Conservation (phyloP, 805 yeast genomes). For the Candida orba region DNA sequence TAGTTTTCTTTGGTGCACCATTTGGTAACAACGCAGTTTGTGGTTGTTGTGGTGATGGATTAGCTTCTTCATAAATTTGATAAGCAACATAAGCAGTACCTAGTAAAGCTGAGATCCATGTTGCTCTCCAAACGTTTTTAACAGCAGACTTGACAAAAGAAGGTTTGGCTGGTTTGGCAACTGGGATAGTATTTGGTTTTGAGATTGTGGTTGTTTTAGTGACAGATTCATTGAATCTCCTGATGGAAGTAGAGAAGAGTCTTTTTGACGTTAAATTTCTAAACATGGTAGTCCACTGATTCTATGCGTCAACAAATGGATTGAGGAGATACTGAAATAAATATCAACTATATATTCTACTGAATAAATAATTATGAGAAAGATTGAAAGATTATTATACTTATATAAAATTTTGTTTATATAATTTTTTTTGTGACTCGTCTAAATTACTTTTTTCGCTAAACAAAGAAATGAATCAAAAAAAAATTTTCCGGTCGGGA, state of each 20-base stretch:
- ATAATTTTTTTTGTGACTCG: too few relatives aligned
- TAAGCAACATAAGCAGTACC: slow-evolving; percentile 56
- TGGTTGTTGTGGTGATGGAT: slow-evolving; percentile 53
- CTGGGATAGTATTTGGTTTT: neutral
- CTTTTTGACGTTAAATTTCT: slow-evolving; percentile 5
- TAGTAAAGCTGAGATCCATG: slow-evolving; percentile 43
- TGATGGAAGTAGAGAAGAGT: slow-evolving; percentile 6
- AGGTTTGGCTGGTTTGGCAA: slow-evolving; percentile 7
- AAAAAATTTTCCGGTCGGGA: neutral
- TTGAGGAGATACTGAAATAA: neutral
- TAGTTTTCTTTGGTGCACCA: slow-evolving; percentile 34
- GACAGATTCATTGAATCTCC: slow-evolving; percentile 5
- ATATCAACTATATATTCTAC: too few relatives aligned
- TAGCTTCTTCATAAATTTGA: slow-evolving; percentile 53
- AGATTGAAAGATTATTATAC: too few relatives aligned
- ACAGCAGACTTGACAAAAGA: slow-evolving; percentile 21
- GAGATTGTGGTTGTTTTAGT: slow-evolving; percentile 1
- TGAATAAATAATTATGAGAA: too few relatives aligned
- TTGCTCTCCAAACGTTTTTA: slow-evolving; percentile 34
- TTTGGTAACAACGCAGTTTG: slow-evolving; percentile 49
- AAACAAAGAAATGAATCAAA: too few relatives aligned
- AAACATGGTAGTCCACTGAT: slow-evolving; percentile 2
- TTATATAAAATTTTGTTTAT: too few relatives aligned
- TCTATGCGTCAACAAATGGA: too few relatives aligned
- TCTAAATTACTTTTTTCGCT: too few relatives aligned